Evolutionary conservation across 805 yeast species (phyloP).

Genomic region (Metschnikowia proteae): DNA sequence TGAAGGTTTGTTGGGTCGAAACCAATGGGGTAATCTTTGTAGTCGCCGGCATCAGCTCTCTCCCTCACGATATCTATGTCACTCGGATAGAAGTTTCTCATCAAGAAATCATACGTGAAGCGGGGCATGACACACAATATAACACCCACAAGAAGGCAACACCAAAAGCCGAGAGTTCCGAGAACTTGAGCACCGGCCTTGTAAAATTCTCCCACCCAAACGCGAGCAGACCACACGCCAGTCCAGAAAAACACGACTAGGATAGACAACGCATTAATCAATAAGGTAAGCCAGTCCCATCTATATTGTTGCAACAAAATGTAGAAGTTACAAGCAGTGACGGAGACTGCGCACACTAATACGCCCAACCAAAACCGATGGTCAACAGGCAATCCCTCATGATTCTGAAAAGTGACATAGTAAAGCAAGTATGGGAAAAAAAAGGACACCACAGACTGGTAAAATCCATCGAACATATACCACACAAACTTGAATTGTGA

Average conservation of each 20-base stretch:
- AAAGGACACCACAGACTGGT: constrained; percentile 69
- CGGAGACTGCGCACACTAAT: constrained; percentile 56
- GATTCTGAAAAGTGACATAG: constrained; percentile 30
- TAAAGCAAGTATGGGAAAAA: constrained; percentile 64
- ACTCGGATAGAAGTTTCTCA: constrained; percentile 51
- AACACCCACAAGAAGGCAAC: constrained; percentile 52
- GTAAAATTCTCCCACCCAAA: constrained; percentile 56
- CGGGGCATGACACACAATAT: constrained; percentile 59
- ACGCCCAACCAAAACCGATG: constrained; percentile 73
- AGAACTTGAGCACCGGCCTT: constrained; percentile 59
- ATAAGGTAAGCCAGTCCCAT: constrained; percentile 71
- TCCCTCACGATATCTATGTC: constrained; percentile 75
- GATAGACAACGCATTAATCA: constrained; percentile 52
- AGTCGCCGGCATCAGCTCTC: constrained; percentile 50
- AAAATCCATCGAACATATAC: constrained; percentile 75
- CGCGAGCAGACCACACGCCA: constrained; percentile 66
- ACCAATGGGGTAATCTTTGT: constrained; percentile 44
- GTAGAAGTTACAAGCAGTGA: constrained; percentile 61
- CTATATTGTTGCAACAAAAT: constrained; percentile 64
- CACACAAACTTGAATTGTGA: constrained; percentile 60
- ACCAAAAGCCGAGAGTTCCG: constrained; percentile 66
- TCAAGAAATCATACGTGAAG: constrained; percentile 47
- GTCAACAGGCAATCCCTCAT: constrained; percentile 56
- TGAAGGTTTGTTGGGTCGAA: constrained; percentile 52
- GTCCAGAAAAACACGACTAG: constrained; percentile 69